These are phyloP conservation scores for Posidonia australis DNA, from an alignment of 106 monocot species.

Conservation along the genomic window DNA sequence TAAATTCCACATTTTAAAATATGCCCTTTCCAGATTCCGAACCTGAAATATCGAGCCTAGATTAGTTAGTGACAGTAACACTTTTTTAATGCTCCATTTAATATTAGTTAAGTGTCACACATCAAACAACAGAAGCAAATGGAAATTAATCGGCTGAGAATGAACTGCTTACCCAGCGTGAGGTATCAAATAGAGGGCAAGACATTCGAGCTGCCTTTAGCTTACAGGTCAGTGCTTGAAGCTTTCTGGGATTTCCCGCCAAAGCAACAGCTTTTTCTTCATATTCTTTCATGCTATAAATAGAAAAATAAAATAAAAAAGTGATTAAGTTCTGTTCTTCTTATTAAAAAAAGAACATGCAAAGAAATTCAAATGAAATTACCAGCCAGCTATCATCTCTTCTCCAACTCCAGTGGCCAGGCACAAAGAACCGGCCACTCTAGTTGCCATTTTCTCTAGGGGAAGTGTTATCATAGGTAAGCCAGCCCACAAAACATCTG, in stretches of 20 bases:
- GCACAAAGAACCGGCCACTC: constrained; percentile 92
- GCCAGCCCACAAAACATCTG: constrained; percentile 92
- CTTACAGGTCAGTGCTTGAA: constrained; percentile 45
- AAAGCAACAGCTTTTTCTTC: constrained; percentile 82
- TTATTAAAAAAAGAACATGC: no score
- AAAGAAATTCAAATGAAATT: neutral
- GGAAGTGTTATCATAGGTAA: constrained; percentile 91
- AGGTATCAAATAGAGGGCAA: constrained; percentile 87
- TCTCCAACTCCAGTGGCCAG: constrained; percentile 85
- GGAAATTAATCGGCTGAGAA: neutral
- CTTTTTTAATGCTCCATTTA: no score
- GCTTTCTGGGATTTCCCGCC: constrained; percentile 53
- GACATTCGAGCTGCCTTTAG: constrained; percentile 60
- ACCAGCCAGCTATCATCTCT: constrained; percentile 92
- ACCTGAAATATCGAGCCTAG: constrained; percentile 36
- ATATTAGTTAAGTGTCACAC: neutral
- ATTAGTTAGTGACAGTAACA: neutral
- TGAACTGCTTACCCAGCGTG: constrained; percentile 55
- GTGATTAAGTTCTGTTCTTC: no score
- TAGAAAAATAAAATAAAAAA: no score
- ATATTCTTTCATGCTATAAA: constrained; percentile 74
- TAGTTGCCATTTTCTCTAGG: constrained; percentile 90
- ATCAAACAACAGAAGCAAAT: neutral
- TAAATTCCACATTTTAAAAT: constrained; percentile 81
- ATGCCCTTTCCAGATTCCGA: constrained; percentile 72